A percentile compares a stretch with the other conserved stretches of the same genome.
These are phyloP conservation scores for Fusarium albosuccineum DNA, from an alignment of 2,329 filamentous ascomycete genomes.

Conservation along the genomic window DNA sequence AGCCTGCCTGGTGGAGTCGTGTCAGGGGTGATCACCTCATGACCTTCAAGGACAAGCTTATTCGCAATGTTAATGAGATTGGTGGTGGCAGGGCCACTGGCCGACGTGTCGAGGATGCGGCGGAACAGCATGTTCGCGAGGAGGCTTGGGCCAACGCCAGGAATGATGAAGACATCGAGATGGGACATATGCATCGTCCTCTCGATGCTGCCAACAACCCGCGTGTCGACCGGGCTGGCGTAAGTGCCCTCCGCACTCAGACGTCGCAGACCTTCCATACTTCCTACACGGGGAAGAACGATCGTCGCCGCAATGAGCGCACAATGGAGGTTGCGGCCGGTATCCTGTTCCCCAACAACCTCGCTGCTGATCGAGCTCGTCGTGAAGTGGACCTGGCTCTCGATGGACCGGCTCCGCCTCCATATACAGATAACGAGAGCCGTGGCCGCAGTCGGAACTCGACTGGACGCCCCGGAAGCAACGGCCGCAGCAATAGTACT, in stretches of 20 bases:
- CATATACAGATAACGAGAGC: constrained; percentile 50
- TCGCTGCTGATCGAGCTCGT: constrained; percentile 49
- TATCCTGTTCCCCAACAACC: constrained; percentile 63
- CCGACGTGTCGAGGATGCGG: constrained; percentile 55
- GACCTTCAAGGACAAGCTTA: constrained; percentile 65
- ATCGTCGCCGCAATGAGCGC: constrained; percentile 60
- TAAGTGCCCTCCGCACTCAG: constrained; percentile 40
- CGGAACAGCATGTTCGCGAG: constrained; percentile 53
- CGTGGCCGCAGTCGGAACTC: constrained; percentile 38
- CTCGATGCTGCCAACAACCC: constrained; percentile 45
- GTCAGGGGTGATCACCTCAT: constrained; percentile 60
- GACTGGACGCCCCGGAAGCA: constrained; percentile 47
- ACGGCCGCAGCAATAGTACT: constrained; percentile 59
- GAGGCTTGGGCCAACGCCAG: constrained; percentile 49
- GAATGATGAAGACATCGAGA: constrained; percentile 55
- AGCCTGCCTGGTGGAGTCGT: constrained; percentile 76
- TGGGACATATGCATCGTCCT: constrained; percentile 48
- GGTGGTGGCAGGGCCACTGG: constrained; percentile 62
- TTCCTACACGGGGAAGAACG: constrained; percentile 58
- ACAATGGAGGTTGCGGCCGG: constrained; percentile 58
- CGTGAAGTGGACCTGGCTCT: constrained; percentile 56
- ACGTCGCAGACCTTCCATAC: constrained; percentile 21
- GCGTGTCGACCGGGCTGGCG: constrained; percentile 49
- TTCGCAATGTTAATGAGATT: constrained; percentile 68
- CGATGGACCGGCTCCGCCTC: constrained; percentile 60